phyloP scores from a whole-genome alignment of 169 alveolate species.

The Plasmodium adleri region DNA sequence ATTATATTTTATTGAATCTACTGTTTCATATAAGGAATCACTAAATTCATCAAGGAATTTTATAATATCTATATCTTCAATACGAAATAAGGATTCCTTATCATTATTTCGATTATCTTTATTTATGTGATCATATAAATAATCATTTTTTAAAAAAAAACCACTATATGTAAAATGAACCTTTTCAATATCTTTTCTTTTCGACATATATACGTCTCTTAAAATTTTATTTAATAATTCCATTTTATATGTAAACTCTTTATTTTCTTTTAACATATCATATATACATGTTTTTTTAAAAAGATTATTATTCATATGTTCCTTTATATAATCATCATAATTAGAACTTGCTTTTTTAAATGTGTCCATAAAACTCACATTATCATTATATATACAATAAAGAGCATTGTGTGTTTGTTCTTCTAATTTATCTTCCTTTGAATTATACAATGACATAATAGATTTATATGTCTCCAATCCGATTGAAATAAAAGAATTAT shows the following conservation, averaged over 20 bases:
- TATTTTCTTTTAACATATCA: constrained; percentile 56
- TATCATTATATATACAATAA: constrained; percentile 69
- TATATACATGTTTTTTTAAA: constrained; percentile 38
- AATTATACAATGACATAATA: constrained; percentile 58
- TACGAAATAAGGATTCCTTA: constrained; percentile 33
- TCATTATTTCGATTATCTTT: constrained; percentile 41
- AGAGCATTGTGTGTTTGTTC: constrained; percentile 62
- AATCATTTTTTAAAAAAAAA: constrained; percentile 56
- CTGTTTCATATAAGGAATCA: constrained; percentile 46
- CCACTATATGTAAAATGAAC: constrained; percentile 75
- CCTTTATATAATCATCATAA: constrained; percentile 55
- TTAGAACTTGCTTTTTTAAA: constrained; percentile 36
- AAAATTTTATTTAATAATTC: constrained; percentile 56
- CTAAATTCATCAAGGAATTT: constrained; percentile 55
- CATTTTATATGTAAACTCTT: constrained; percentile 58
- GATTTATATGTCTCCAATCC: constrained; percentile 58
- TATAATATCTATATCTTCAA: constrained; percentile 56
- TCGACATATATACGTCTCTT: constrained; percentile 67
- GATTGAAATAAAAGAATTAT: constrained; percentile 63
- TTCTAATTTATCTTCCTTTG: constrained; percentile 50
- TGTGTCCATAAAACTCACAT: constrained; percentile 43
- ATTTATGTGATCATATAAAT: constrained; percentile 54
- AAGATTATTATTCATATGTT: constrained; percentile 11
- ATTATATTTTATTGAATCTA: constrained; percentile 35
- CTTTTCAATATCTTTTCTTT: constrained; percentile 73